phyloP scores from a whole-genome alignment of 352 stramenopile species.

The Sclerospora graminicola region DNA sequence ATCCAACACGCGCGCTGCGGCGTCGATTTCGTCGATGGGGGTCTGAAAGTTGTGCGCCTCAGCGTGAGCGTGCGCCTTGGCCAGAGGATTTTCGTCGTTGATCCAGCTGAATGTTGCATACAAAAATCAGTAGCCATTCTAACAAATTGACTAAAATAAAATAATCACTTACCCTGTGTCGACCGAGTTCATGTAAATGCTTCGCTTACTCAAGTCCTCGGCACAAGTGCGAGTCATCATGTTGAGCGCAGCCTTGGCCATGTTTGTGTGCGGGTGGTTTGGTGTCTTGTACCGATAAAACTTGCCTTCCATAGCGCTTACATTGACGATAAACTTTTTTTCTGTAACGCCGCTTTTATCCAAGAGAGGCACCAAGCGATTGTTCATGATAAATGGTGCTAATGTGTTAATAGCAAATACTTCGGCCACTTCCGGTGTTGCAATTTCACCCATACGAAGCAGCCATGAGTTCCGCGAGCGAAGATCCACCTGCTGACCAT shows the following conservation, averaged over 20 bases:
- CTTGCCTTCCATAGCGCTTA: conserved; percentile 97
- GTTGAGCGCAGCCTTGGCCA: conserved; percentile 96
- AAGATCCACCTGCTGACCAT: conserved; percentile 94
- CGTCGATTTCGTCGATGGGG: conserved; percentile 96
- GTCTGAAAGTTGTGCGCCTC: conserved; percentile 92
- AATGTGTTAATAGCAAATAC: conserved; percentile 93
- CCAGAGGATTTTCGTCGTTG: conserved; percentile 96
- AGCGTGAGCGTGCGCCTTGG: conserved; percentile 89
- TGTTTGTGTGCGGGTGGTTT: conserved; percentile 97
- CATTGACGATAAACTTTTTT: conserved; percentile 94
- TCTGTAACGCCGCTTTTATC: conserved; percentile 38
- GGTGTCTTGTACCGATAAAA: conserved; percentile 97
- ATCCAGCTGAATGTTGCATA: conserved; percentile 78
- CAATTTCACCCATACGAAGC: conserved; percentile 91
- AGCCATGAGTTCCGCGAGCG: conserved; percentile 92
- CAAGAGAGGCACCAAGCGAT: conserved; percentile 87
- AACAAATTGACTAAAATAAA: background rate
- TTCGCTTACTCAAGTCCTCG: conserved; percentile 88
- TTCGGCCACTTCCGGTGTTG: conserved; percentile 75
- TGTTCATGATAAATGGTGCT: conserved; percentile 96
- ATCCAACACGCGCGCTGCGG: conserved; percentile 90
- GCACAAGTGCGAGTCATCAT: conserved; percentile 97
- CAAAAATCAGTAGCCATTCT: background rate
- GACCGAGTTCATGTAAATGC: conserved; percentile 97
- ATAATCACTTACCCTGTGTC: conserved; percentile 85